Conservation (phyloP, 495 filamentous ascomycete genomes). For the Echria macrotheca region DNA sequence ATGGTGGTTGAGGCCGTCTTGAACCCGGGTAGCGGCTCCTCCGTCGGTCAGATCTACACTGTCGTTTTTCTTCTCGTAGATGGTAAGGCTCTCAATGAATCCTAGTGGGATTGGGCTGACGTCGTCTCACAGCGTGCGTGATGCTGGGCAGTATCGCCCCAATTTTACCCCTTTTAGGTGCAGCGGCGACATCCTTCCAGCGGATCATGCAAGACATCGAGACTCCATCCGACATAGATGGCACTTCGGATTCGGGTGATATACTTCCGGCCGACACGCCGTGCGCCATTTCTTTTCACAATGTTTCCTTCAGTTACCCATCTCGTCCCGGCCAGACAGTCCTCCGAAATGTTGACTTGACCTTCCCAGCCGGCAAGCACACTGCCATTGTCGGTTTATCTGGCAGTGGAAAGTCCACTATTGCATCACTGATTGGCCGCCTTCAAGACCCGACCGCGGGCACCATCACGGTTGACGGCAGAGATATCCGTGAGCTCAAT, state of each 20-base stretch:
- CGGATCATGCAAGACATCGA: constrained; percentile 90
- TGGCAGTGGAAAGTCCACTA: constrained; percentile 51
- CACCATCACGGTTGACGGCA: constrained; percentile 69
- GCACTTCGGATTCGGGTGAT: constrained; percentile 57
- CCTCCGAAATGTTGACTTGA: constrained; percentile 69
- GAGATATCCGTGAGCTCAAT: constrained; percentile 71
- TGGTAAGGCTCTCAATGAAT: constrained; percentile 31
- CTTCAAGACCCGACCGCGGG: constrained; percentile 83
- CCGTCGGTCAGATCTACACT: constrained; percentile 25
- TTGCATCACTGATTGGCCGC: constrained; percentile 80
- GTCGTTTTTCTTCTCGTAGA: constrained; percentile 29
- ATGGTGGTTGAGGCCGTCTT: constrained; percentile 63
- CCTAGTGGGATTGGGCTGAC: constrained; percentile 74
- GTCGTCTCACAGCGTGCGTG: constrained; percentile 64
- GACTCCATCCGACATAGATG: constrained; percentile 73
- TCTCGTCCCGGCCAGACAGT: constrained; percentile 80
- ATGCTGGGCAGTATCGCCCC: constrained; percentile 80
- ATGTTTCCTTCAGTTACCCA: constrained; percentile 87
- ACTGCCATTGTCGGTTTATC: constrained; percentile 61
- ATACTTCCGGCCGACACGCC: constrained; percentile 59
- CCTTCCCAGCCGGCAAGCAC: constrained; percentile 76
- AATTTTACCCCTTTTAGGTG: constrained; percentile 66
- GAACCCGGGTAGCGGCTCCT: constrained; percentile 17
- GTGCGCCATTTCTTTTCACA: constrained; percentile 68
- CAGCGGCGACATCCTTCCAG: constrained; percentile 68